Evolutionary conservation across 1,139 yeast genomes (phyloP), one percentile per base, ranked within the genome.

Genomic region (Yamadazyma pseudoaaseri): DNA sequence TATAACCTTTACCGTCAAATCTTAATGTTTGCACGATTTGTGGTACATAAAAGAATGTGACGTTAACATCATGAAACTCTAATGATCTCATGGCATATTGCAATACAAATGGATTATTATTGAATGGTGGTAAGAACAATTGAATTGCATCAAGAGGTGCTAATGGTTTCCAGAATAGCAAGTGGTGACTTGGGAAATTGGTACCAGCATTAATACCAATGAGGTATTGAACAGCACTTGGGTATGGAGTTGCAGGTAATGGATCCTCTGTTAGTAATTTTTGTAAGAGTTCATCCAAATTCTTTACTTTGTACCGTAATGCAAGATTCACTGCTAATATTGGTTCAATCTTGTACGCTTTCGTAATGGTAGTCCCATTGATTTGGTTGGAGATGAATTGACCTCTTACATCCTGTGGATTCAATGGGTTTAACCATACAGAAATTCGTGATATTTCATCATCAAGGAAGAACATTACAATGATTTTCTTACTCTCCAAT

Each of bases 41-140:
- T 2, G 99, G 98, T 28, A 94, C 97, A 53, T 94, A 94, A 59
- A 94, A 94, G 65, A 94, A 94, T 0, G 97, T 86, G 42, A 86
- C 64, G 50, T 86, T 85, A 28, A 86, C 90, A 53, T 89, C 96
- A 52, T 87, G 95, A 20, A 80, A 73, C 57, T 90, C 96, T 44
- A 94, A 66, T 0, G 97, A 85, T 46, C 96, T 73, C 84, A 92
- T 85, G 20, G 96, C 83, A 53, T 81, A 92, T 57, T 94, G 99
- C 39, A 87, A 63, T 20, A 86, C 65, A 47, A 69, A 73, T 0
- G 95, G 79, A 49, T 86, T 78, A 24, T 68, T 65, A 17, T 83
- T 81, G 57, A 75, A 81, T 17, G 82, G 80, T 3, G 96, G 96
- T 48, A 85, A 67, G 54, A 94, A 89, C 47, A 87, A 69, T 38